Percentiles rank a stretch among this genome's conserved stretches.
Conservation (phyloP, 1,284 basidiomycete genomes). For the Leccinum pallidistipes region DNA sequence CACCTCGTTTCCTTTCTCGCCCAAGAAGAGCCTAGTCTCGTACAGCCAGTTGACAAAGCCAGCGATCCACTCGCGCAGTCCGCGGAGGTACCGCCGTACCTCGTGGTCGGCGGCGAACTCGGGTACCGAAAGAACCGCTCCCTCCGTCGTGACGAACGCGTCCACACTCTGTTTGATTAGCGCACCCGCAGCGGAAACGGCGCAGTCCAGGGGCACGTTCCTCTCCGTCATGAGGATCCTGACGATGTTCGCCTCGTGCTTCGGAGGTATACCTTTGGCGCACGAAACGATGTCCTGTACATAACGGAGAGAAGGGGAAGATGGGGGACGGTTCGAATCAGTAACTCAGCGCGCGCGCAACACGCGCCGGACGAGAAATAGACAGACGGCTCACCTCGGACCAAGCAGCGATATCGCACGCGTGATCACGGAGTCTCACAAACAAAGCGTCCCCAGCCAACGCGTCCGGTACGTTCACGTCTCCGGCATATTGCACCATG, state of each 20-base stretch:
- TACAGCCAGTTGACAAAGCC: constrained; percentile 60
- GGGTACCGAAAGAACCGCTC: constrained; percentile 14
- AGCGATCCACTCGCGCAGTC: constrained; percentile 50
- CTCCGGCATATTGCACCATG: constrained; percentile 54
- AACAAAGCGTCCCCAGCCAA: constrained; percentile 28
- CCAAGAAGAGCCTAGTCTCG: constrained; percentile 58
- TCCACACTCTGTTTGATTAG: constrained; percentile 32
- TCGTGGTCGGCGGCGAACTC: constrained; percentile 27
- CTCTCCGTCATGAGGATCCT: constrained; percentile 30
- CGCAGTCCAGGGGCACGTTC: constrained; percentile 26
- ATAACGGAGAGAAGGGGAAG: not conserved
- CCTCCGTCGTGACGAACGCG: constrained; percentile 29
- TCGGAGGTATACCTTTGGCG: constrained; percentile 23
- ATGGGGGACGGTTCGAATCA: not conserved
- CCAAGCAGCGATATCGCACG: constrained; percentile 32
- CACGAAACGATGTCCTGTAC: constrained; percentile 31
- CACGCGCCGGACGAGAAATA: not conserved
- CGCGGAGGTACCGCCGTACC: constrained; percentile 43
- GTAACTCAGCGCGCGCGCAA: not conserved
- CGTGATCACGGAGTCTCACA: constrained; percentile 23
- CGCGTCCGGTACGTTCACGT: constrained; percentile 41
- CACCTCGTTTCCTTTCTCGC: constrained; percentile 55
- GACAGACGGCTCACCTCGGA: constrained; percentile 26
- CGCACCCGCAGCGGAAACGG: constrained; percentile 21
- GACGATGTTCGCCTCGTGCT: constrained; percentile 21